Base-by-base conservation (phyloP, 2,329 filamentous ascomycete genomes). In the Akanthomyces uredinophilus region DNA sequence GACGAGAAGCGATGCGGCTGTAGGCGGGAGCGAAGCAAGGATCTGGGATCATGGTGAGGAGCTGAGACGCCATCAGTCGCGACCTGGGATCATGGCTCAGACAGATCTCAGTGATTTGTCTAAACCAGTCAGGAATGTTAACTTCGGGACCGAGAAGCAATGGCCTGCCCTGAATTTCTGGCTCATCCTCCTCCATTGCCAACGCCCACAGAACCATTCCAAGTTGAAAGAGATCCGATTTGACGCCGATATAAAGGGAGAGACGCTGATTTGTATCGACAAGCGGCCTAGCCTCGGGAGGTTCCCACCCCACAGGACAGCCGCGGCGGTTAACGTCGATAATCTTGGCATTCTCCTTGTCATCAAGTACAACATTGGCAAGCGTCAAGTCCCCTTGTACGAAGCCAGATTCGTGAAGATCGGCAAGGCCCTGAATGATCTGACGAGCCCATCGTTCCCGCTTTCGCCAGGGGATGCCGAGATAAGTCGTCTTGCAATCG, bases 241-340 rank as follows among this genome's bases (percentile, higher is more conserved):
- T 99, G 72, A 97, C 92, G 14, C 95, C 94, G 71, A 99, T 98
- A 71, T 96, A 97, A 88, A 98, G 96, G 51, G 91, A 90, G 59
- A 99, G 93, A 35, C 92, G 85, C 74, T 97, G 93, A 63, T 90
- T 91, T 73, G 88, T 93, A 66, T 94, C 88, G 64, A 98, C 92
- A 61, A 98, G 85, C 6, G 85, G 84, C 18, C 88, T 89, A 61
- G 96, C 89, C 75, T 99, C 95, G 5, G 95, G 95, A 3, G 95
- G 93, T 68, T 99, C 95, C 95, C 95, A 99, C 27, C 94, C 94
- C 5, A 98, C 91, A 0, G 95, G 95, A 70, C 95, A 99, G n/a
- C 95, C 95, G 68, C 95, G 84, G 61, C 95, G 85, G 77, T 99
- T 99, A 78, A 99, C 97, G 74, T 99, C 95, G 71, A 99, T 99